Base-by-base conservation (phyloP, 2,329 filamentous ascomycete species). In the Fusarium palustre region DNA sequence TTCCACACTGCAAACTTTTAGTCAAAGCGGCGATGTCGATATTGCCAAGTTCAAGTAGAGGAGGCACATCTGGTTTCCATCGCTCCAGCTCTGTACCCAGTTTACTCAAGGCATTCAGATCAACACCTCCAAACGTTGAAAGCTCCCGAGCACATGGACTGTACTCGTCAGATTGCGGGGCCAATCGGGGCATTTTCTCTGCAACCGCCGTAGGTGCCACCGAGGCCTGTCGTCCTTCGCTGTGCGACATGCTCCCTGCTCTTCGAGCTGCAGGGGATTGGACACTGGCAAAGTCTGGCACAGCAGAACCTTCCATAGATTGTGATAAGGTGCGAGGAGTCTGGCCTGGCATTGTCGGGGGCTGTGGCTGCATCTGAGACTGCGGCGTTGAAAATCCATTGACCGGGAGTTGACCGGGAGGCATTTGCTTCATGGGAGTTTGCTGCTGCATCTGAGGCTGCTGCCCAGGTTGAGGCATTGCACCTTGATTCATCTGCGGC, bases 1-100 rank as follows among this genome's bases (percentile, higher is more conserved):
- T 92, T 1, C 95, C 95, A 56, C 92, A 97, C 76, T 97, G 94
- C 38, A 99, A 83, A 74, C 93, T 94, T 83, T 94, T 91, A 1
- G 91, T 97, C 41, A 99, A 85, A 22, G 95, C 94, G 70, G 94
- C 91, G 30, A 98, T 91, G 75, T 99, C 95, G 68, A 98, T 92
- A 22, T 93, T 87, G 11, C 95, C 96, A 54, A 98, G 85, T 73
- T 98, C 94, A 24, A 86, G 83, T 20, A 94, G 85, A 4, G 85
- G 82, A 1, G 96, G 95, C 38, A 94, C 85, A 59, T 92, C 91
- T 0, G 94, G 93, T 74, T 90, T 92, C 73, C 89, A 84, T 45
- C 85, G 84, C 50, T 89, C 83, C 38, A 97, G 84, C 47, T 92
- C 88, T 34, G 86, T 84, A 7, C 91, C 90, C 50, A 94, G 78